Evolutionary conservation across 1,139 yeast species (phyloP).

Genomic region (Zygosaccharomyces sapae): DNA sequence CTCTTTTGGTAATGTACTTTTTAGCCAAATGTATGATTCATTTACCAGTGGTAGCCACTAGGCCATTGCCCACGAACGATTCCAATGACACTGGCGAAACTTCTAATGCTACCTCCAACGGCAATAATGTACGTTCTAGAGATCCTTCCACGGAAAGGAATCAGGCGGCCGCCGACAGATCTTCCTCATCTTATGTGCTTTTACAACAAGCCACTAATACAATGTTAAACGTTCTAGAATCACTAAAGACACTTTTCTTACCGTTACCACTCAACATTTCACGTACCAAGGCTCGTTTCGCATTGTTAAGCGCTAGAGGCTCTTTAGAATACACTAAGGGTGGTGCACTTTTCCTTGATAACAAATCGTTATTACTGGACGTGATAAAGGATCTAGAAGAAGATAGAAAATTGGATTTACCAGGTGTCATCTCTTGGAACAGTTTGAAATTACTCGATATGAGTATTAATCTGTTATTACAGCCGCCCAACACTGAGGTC

Average conservation of each 20-base stretch:
- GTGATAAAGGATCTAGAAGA: slow-evolving; percentile 47
- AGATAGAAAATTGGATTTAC: slow-evolving; percentile 50
- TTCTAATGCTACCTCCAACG: not conserved
- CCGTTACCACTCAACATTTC: slow-evolving; percentile 73
- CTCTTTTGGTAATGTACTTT: slow-evolving; percentile 63
- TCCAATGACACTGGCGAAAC: slow-evolving; percentile 8
- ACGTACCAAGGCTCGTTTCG: slow-evolving; percentile 61
- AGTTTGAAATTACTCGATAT: slow-evolving; percentile 54
- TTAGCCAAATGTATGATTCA: slow-evolving; percentile 78
- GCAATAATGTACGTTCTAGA: slow-evolving; percentile 12
- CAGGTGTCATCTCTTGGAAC: slow-evolving; percentile 58
- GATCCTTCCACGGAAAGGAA: slow-evolving; percentile 17
- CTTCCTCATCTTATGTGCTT: slow-evolving; percentile 59
- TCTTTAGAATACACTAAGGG: slow-evolving; percentile 79
- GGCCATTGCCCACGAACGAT: slow-evolving; percentile 18
- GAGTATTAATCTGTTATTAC: slow-evolving; percentile 52
- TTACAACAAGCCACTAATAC: slow-evolving; percentile 74
- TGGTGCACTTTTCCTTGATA: slow-evolving; percentile 72
- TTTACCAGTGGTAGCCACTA: slow-evolving; percentile 64
- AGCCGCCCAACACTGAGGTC: slow-evolving; percentile 24
- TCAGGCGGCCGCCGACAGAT: slow-evolving; percentile 33
- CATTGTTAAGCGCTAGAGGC: slow-evolving; percentile 72
- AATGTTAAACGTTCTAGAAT: slow-evolving; percentile 54
- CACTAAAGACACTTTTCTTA: slow-evolving; percentile 43
- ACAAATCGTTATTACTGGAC: slow-evolving; percentile 51